Base-by-base conservation (phyloP, 768 basidiomycete genomes). In the Porpolomopsis calyptriformis region DNA sequence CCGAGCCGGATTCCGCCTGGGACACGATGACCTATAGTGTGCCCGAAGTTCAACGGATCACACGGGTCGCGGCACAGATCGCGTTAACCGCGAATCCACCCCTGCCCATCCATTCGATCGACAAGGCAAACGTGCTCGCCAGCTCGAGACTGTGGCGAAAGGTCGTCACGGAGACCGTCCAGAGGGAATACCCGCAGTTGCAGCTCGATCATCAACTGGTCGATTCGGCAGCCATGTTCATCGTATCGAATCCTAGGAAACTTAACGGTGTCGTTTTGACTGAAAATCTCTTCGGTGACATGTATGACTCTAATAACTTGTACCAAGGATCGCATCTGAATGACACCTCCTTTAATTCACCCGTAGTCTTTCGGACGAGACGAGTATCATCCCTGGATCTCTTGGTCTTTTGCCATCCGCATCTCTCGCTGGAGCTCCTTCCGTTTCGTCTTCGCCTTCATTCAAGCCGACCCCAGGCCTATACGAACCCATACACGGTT, bases 41-140 rank as follows among this genome's bases (percentile, higher is more conserved):
- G 37, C 60, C 76, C 11, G 96, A 99, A 63, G 85, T 99, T 35
- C 74, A 93, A 64, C 78, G 96, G 37, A 98, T 99, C 54, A 93
- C 94, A 2, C 80, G 91, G 14, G 92, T 98, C 35, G 96, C 94
- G 9, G 93, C 88, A 29, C 85, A 89, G 64, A 86, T 98, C 54
- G 93, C 96, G 16, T 64, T 91, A 42, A 70, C 82, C 19, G 66
- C 78, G 4, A 72, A 85, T 58, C 96, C 96, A 3, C 91, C 93
- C 16, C 73, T 94, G 39, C 73, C 79, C 18, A 82, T 99, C 48
- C 88, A 90, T 64, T 94, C 91, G 0, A 73, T 99, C 62, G 96
- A 99, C 73, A 99, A 99, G 67, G 96, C 96, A 45, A 99, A 99
- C 65, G 96, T 99, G 18, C 79, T 99, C 46, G 96, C 96, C 19